A percentile compares a stretch with the other conserved stretches of the same genome.
Evolutionary conservation across 2,329 filamentous ascomycete species (phyloP).

Genomic region (Huntiella decipiens): DNA sequence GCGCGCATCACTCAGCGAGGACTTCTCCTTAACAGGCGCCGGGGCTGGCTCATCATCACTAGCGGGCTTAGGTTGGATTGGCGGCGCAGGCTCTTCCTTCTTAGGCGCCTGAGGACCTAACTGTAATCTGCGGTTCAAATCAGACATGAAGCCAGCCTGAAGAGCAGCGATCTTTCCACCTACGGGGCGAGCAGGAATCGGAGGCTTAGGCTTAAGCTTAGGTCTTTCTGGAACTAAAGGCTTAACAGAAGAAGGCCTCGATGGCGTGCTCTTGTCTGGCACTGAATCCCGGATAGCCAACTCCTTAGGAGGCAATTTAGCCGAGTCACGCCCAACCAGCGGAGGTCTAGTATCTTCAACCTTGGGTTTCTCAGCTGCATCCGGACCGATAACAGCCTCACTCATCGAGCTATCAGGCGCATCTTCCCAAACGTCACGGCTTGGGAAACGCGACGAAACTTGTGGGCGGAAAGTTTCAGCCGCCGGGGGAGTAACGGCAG

Average conservation of each 20-base stretch:
- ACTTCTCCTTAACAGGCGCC: conserved; percentile 29
- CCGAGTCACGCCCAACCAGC: neutral
- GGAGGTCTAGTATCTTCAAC: neutral
- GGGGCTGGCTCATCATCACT: conserved; percentile 30
- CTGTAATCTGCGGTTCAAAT: conserved; percentile 76
- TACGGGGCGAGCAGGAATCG: conserved; percentile 53
- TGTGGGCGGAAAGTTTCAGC: conserved; percentile 4
- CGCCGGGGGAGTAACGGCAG: neutral
- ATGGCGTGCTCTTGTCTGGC: conserved; percentile 13
- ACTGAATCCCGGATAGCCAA: neutral
- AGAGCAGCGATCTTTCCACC: conserved; percentile 80
- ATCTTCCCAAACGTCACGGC: conserved; percentile 89
- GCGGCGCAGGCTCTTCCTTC: conserved; percentile 40
- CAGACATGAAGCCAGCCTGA: conserved; percentile 80
- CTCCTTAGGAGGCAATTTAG: neutral
- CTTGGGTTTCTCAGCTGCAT: neutral
- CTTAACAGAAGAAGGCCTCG: conserved; percentile 18
- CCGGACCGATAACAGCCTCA: conserved; percentile 39
- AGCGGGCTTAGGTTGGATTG: conserved; percentile 19
- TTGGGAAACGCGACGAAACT: conserved; percentile 42
- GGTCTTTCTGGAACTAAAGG: conserved; percentile 22
- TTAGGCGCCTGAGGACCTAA: conserved; percentile 67
- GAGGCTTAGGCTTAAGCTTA: conserved; percentile 60
- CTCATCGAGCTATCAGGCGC: conserved; percentile 66
- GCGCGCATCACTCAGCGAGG: conserved; percentile 66